Base-by-base conservation (phyloP, 768 basidiomycete species). In the Tulasnella sp. region DNA sequence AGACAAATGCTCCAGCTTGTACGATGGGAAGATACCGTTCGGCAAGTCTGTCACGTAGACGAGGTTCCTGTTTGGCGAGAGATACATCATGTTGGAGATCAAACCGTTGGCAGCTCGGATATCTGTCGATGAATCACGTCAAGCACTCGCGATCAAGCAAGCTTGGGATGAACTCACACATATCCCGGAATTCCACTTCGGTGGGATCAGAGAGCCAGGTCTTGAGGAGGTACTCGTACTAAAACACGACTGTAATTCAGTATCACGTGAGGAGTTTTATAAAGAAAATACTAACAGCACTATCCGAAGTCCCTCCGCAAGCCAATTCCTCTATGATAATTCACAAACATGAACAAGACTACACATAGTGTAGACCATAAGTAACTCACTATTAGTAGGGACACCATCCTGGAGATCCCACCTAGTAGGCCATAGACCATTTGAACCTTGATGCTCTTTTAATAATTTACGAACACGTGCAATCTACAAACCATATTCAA, bases 141-240 rank as follows among this genome's bases (percentile, higher is more conserved):
- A 28, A 39, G 48, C 20, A 19, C 24, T 34, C n/a, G 22, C n/a
- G 19, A 16, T 24, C 0, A 16, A 13, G 31, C 3, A 43, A 19
- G 25, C 25, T 31, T 29, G 35, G 45, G 25, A 31, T 16, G 25
- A 20, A 59, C 78, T 31, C 69, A 84, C 83, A 85, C 72, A 81
- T 73, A 60, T 78, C 74, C 3, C 83, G 65, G 53, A 72, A 77
- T 12, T 63, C 64, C 59, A 69, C 74, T 59, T 85, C 81, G 4
- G 71, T 72, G 58, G 73, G 71, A 10, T 72, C 78, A 5, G 79
- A 80, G 41, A 85, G 65, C 62, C 78, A 83, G 48, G 79, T 74
- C 59, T 86, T 86, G 51, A 86, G 71, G 24, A 81, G 72, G 59
- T 86, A 86, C 63, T 86, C 83, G 55, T 86, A 83, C 9, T 60